Evolutionary conservation across 2,329 filamentous ascomycete genomes (phyloP).

Genomic region (Monilinia fructicola): DNA sequence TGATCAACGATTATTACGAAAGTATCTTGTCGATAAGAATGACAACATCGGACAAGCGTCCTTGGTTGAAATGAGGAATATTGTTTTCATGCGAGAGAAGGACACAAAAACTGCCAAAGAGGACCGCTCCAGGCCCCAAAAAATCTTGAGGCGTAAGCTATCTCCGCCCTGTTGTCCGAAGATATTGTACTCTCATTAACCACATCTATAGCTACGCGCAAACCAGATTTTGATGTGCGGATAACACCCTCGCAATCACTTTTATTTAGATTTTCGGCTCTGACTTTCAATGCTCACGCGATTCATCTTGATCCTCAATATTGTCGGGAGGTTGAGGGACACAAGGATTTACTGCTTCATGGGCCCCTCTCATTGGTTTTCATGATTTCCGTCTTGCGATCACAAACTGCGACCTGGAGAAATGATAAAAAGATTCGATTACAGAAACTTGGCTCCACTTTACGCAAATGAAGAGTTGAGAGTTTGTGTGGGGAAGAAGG

Average conservation of each 20-base stretch:
- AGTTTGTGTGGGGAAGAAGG: slow-evolving; percentile 61
- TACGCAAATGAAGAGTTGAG: slow-evolving; percentile 70
- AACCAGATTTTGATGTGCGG: slow-evolving; percentile 54
- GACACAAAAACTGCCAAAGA: slow-evolving; percentile 25
- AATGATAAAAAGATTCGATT: slow-evolving; percentile 61
- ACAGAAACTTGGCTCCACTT: slow-evolving; percentile 78
- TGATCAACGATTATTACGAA: slow-evolving; percentile 15
- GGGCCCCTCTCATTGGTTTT: slow-evolving; percentile 79
- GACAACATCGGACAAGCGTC: slow-evolving; percentile 28
- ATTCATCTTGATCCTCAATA: slow-evolving; percentile 83
- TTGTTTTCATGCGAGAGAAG: slow-evolving; percentile 61
- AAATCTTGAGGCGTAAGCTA: slow-evolving; percentile 35
- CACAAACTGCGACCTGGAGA: slow-evolving; percentile 47
- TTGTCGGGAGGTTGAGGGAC: slow-evolving; percentile 68
- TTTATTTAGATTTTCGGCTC: slow-evolving; percentile 85
- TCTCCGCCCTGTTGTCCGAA: slow-evolving; percentile 20
- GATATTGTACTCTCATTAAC: slow-evolving; percentile 1
- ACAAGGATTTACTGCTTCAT: slow-evolving; percentile 76
- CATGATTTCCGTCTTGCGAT: slow-evolving; percentile 66
- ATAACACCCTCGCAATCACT: slow-evolving; percentile 68
- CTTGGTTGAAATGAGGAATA: slow-evolving; percentile 57
- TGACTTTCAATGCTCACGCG: slow-evolving; percentile 88
- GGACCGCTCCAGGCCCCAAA: slow-evolving; percentile 28
- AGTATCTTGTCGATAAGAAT: slow-evolving; percentile 1
- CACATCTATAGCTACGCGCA: slow-evolving; percentile 27